These are phyloP conservation scores for Fomitopsis palustris DNA, from an alignment of 1,284 basidiomycete genomes.

Conservation along the genomic window DNA sequence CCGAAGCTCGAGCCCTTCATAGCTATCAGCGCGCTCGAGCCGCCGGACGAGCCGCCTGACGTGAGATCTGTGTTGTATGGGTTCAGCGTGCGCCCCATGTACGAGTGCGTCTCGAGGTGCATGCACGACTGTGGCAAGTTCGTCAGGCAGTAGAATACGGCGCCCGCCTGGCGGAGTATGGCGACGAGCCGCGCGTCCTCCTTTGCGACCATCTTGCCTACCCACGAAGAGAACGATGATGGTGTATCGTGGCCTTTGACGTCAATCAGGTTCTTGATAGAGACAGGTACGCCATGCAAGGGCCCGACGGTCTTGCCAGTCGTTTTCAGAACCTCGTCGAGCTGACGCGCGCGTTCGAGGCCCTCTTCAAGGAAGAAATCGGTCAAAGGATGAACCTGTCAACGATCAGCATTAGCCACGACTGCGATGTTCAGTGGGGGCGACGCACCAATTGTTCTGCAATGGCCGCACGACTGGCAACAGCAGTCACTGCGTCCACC, in stretches of 20 bases:
- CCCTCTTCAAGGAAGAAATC: conserved; percentile 36
- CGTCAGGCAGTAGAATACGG: conserved; percentile 45
- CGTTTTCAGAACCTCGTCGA: conserved; percentile 36
- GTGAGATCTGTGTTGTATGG: conserved; percentile 41
- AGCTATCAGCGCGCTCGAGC: conserved; percentile 49
- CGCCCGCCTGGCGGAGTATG: conserved; percentile 3
- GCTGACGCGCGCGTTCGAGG: conserved; percentile 34
- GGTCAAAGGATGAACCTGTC: conserved; percentile 8
- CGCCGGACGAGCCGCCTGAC: conserved; percentile 33
- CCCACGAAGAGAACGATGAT: background rate
- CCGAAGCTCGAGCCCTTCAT: conserved; percentile 48
- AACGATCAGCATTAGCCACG: background rate
- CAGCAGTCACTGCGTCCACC: conserved; percentile 24
- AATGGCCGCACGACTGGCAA: conserved; percentile 26
- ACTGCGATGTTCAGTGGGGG: conserved; percentile 18
- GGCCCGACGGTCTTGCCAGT: conserved; percentile 40
- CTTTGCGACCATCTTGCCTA: background rate
- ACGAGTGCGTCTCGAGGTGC: conserved; percentile 30
- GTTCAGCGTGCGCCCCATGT: conserved; percentile 43
- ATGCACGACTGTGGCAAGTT: conserved; percentile 46
- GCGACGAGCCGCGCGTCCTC: background rate
- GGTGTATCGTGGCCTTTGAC: conserved; percentile 21
- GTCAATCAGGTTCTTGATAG: conserved; percentile 42
- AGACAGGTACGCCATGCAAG: conserved; percentile 46
- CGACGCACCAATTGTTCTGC: conserved; percentile 24